These are phyloP conservation scores for Chrysoporthe deuterocubensis DNA, from an alignment of 2,329 filamentous ascomycete genomes.

Conservation along the genomic window DNA sequence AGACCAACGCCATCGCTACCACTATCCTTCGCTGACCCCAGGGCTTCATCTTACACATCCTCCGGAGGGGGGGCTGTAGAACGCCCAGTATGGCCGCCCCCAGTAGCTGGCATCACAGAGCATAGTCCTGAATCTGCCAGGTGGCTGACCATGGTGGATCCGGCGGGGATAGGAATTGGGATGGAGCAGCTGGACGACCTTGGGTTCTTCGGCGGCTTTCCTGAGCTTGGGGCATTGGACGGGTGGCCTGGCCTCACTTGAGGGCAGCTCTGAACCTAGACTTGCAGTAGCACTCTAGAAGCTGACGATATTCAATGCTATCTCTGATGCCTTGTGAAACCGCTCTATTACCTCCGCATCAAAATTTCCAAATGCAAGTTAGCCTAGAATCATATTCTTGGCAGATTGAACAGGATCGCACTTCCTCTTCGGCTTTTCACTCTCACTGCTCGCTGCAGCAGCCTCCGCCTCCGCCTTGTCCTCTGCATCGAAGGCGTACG, in stretches of 20 bases:
- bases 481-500: conserved; percentile 31
- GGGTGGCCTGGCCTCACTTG: conserved; percentile 22
- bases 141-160: conserved; percentile 26
- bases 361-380: not conserved
- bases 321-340: not conserved
- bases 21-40: not conserved
- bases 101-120: conserved; percentile 8
- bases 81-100: not conserved
- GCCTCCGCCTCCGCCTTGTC: conserved; percentile 25
- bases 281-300: not conserved
- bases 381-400: conserved; percentile 18
- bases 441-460: conserved; percentile 53
- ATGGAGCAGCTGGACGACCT: conserved; percentile 24
- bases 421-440: conserved; percentile 33
- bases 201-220: conserved; percentile 27
- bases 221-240: conserved; percentile 26
- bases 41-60: not conserved
- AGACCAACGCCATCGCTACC: not conserved
- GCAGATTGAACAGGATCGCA: conserved; percentile 11
- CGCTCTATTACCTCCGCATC: not conserved
- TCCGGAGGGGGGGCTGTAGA: not conserved
- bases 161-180: conserved; percentile 6
- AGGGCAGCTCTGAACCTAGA: not conserved
- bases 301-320: not conserved
- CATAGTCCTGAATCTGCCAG: conserved; percentile 24